A percentile compares a stretch with the other conserved stretches of the same genome.
phyloP scores from a whole-genome alignment of 495 filamentous ascomycete species.

The Pseudevernia furfuracea region DNA sequence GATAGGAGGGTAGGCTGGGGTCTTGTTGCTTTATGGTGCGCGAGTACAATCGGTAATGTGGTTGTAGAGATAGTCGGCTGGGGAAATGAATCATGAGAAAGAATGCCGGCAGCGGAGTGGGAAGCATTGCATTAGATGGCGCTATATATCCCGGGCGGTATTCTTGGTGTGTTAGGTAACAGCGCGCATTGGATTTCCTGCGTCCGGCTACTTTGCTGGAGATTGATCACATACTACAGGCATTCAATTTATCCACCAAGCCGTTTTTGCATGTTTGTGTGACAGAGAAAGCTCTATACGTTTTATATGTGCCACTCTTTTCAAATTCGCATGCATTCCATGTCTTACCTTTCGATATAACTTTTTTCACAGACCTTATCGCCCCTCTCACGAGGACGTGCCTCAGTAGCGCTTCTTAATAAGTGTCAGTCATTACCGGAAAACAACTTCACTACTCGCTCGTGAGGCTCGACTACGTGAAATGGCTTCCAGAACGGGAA shows the following conservation, averaged over 20 bases:
- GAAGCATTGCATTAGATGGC: constrained; percentile 2
- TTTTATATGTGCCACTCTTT: background rate
- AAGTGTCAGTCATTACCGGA: background rate
- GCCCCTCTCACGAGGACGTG: background rate
- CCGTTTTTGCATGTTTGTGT: background rate
- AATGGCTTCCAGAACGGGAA: background rate
- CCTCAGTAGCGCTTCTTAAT: background rate
- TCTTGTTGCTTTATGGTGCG: constrained; percentile 72
- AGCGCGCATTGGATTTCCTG: background rate
- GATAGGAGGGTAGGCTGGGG: constrained; percentile 74
- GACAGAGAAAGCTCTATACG: background rate
- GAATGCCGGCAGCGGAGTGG: background rate
- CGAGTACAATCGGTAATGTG: constrained; percentile 80
- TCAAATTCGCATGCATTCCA: background rate
- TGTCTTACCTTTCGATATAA: background rate
- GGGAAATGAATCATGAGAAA: constrained; percentile 32
- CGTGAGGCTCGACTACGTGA: background rate
- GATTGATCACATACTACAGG: background rate
- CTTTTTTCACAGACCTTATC: background rate
- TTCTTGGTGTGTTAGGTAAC: background rate
- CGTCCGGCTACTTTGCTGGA: background rate
- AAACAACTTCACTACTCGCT: background rate
- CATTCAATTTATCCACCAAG: background rate
- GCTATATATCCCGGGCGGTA: constrained; percentile 3
- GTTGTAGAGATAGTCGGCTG: constrained; percentile 65